phyloP scores from a whole-genome alignment of 257 asterid genomes.

The Leonotis leonurus region DNA sequence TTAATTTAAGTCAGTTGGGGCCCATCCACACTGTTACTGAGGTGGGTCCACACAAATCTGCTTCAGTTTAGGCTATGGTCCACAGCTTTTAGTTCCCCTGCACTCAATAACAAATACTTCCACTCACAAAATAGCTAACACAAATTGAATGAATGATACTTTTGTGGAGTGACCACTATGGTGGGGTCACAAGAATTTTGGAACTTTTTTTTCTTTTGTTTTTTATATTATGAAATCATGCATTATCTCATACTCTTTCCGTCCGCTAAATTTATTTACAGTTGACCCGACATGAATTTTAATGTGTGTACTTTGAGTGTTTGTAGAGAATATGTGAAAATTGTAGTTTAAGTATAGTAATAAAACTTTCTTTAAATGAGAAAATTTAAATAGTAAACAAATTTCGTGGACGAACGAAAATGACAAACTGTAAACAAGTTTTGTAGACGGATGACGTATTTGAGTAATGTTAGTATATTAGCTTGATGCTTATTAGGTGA shows the following conservation, averaged over 20 bases:
- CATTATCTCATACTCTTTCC: background rate
- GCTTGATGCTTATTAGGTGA: background rate
- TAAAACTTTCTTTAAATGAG: too few species aligned
- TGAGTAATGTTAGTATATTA: background rate
- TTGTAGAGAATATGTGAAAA: too few species aligned
- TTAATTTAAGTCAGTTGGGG: background rate
- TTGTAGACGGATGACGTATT: too few species aligned
- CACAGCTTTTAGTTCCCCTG: conserved; percentile 29
- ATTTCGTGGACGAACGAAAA: too few species aligned
- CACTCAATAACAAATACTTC: conserved; percentile 21
- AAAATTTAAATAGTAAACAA: too few species aligned
- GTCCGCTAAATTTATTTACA: too few species aligned
- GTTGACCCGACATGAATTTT: too few species aligned
- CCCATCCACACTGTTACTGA: conserved; percentile 1
- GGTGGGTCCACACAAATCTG: conserved; percentile 25
- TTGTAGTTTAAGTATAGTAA: too few species aligned
- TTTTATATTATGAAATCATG: background rate
- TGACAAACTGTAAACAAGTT: too few species aligned
- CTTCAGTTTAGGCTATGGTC: conserved; percentile 17
- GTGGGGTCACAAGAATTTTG: background rate
- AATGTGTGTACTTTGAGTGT: too few species aligned
- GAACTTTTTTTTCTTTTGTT: background rate
- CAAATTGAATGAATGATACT: background rate
- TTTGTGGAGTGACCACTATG: background rate
- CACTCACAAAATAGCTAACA: conserved; percentile 13